Evolutionary conservation across 2,329 filamentous ascomycete species (phyloP).

Genomic region (Arthrobotrys musiformis): DNA sequence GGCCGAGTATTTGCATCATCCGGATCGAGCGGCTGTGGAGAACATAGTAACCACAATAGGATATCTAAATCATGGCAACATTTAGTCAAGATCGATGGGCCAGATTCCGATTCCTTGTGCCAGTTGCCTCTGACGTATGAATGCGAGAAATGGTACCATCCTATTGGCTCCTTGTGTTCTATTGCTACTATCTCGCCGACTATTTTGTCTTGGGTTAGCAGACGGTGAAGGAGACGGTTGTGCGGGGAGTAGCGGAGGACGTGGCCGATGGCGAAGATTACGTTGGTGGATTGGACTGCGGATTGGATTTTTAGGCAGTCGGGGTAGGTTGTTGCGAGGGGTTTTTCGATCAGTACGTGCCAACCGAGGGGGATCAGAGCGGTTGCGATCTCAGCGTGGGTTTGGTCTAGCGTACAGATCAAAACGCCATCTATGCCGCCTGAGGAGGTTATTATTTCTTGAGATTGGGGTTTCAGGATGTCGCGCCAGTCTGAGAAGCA

Average conservation of each 20-base stretch:
- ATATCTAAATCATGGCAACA: conserved; percentile 97
- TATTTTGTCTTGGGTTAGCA: conserved; percentile 77
- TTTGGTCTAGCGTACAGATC: conserved; percentile 84
- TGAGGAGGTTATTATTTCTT: conserved; percentile 56
- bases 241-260: conserved; percentile 93
- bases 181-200: conserved; percentile 88
- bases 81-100: conserved; percentile 87
- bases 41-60: conserved; percentile 87
- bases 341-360: conserved; percentile 96
- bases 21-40: conserved; percentile 67
- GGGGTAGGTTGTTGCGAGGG: conserved; percentile 79
- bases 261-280: conserved; percentile 89
- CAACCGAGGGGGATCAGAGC: conserved; percentile 73
- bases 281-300: conserved; percentile 52
- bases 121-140: conserved; percentile 93
- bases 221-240: conserved; percentile 82
- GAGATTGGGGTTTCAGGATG: conserved; percentile 70
- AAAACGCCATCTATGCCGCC: conserved; percentile 69
- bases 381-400: conserved; percentile 78
- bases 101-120: conserved; percentile 81
- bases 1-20: conserved; percentile 63
- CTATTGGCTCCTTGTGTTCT: conserved; percentile 92
- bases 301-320: conserved; percentile 73
- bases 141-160: conserved; percentile 95
- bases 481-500: conserved; percentile 79